Base-by-base conservation (phyloP, 2,329 filamentous ascomycete genomes). In the Neopestalotiopsis rosae region DNA sequence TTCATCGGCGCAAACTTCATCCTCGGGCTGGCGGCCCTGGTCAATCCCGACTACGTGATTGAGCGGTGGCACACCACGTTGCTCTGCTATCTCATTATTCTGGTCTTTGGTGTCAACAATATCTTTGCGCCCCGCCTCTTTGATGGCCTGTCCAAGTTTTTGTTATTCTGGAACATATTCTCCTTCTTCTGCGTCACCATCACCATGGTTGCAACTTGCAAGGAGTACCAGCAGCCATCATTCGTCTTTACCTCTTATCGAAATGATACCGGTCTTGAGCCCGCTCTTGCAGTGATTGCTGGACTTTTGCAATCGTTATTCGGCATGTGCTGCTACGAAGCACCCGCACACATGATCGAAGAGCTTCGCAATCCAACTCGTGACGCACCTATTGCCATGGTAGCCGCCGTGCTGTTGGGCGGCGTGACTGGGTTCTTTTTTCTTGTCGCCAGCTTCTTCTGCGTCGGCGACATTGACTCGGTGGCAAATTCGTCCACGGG, bases 51-150 rank as follows among this genome's bases (percentile, higher is more conserved):
- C 17, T 74, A 74, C 42, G 62, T 34, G 20, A 64, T 69, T 59
- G 81, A 84, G 12, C 77, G 45, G 20, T 74, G 73, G 73, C 73
- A 75, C 72, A 68, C 77, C 12, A 83, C 82, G 5, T 74, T 85
- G 34, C 34, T 38, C 34, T 38, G 34, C 10, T 38, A 38, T 4
- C 68, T 85, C 14, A 78, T 82, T 56, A 81, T 83, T 67, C 82
- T 80, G 3, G 78, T 83, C 62, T 76, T 82, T 2, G 67, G 78
- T 7, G 73, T 84, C 30, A 79, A 78, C 6, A 78, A 83, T 20
- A 69, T 81, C 34, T 78, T 85, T 74, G 34, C 34, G 34, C 34
- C 34, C 34, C 34, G 34, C 34, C 34, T 38, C 6, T 10, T 38
- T 5, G 34, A 38, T 10, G 34, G 34, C 34, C 34, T 38, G 34